Conservation (phyloP, 179 eudicot species). For the Heliamphora pulchella region DNA sequence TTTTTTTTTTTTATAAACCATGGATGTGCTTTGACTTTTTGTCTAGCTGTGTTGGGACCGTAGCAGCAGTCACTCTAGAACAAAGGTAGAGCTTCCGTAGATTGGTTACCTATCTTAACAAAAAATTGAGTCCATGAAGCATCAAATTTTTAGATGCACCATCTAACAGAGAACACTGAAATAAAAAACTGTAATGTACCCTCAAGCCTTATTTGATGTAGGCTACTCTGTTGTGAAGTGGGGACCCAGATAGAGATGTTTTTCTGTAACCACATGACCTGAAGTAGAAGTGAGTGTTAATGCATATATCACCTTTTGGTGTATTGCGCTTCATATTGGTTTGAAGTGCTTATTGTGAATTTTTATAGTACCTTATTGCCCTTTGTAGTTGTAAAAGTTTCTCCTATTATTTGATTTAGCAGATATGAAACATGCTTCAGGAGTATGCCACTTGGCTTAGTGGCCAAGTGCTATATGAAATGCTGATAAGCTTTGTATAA, state of each 20-base stretch:
- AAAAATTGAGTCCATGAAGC: not conserved
- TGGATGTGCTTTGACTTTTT: not conserved
- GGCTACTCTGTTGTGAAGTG: not conserved
- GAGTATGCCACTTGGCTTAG: not conserved
- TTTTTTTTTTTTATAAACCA: not conserved
- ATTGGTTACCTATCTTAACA: not conserved
- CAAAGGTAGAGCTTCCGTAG: not conserved
- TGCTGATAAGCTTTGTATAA: conserved; percentile 2
- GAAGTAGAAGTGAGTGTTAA: conserved; percentile 8
- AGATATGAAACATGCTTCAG: not conserved
- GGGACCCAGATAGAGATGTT: not conserved
- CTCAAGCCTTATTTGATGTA: not conserved
- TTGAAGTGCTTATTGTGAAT: not conserved
- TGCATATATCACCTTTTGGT: not conserved
- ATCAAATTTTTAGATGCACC: conserved; percentile 1
- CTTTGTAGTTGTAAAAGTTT: not conserved
- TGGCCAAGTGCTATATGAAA: not conserved
- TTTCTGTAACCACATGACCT: not conserved
- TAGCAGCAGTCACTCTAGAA: not conserved
- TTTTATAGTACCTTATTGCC: not conserved
- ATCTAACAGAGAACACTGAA: not conserved
- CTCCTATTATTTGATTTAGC: not conserved
- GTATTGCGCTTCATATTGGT: not conserved
- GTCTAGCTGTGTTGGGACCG: not conserved
- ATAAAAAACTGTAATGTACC: not conserved